Base-by-base conservation (phyloP, 805 yeast genomes). In the Lipomyces sp. region DNA sequence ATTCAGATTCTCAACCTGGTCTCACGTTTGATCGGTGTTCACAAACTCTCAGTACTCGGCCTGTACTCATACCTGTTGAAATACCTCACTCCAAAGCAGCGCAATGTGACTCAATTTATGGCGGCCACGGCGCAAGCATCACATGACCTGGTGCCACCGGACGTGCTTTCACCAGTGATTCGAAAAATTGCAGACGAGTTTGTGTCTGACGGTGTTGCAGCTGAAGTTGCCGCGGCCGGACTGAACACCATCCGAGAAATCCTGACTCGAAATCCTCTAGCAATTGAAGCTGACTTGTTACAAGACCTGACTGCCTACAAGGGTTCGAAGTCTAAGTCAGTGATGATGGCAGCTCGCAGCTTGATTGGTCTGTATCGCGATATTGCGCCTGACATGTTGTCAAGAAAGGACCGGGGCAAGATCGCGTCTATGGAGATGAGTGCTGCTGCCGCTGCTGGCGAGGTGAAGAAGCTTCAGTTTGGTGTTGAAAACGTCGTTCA, bases 211-310 rank as follows among this genome's bases (percentile, higher is more conserved):
- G 99, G 99, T 83, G 99, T 95, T 51, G 92, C 98, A 15, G 87
- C 97, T 42, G 97, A 95, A 79, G 99, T 93, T 63, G 98, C 98
- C 4, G 92, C 98, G 62, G 98, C 98, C 3, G 99, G 99, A 75
- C 84, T 95, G 71, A 95, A 95, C 78, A 90, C 98, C 2, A 94
- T 94, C 66, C 84, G 98, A 73, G 99, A 95, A 79, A 92, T 95
- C 65, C 83, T 93, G 70, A 79, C 97, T 1, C 88, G 99, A 82
- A 96, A 96, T 10, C 98, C 99, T 15, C 82, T 94, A 71, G 97
- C 98, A 33, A 92, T 95, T 73, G 98, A 92, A 62, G 88, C 90
- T 63, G 86, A 93, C 1, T 80, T 95, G 60, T 81, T 95, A 67
- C 98, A 93, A 72, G 99, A 95, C 79, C 83, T 95, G 76, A 84